A percentile compares a stretch with the other conserved stretches of the same genome.
Evolutionary conservation across 345 rosid species (phyloP).

Genomic region (Noccaea bulbosa): DNA sequence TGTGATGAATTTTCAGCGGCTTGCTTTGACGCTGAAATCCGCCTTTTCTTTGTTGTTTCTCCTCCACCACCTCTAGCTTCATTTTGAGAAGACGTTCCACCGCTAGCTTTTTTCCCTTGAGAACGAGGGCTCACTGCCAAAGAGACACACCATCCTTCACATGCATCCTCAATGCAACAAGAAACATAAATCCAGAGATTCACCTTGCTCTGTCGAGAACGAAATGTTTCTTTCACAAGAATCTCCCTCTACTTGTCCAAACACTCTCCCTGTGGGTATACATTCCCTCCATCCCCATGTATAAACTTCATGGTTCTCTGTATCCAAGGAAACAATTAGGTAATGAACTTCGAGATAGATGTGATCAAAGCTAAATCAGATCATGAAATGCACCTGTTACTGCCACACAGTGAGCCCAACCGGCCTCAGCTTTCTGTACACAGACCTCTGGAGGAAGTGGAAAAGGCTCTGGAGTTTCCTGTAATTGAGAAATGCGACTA

Average conservation of each 20-base stretch:
- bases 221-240: slow-evolving; percentile 59
- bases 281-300: slow-evolving; percentile 99
- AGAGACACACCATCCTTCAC: slow-evolving; percentile 27
- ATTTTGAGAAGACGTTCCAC: slow-evolving; percentile 50
- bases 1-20: slow-evolving; percentile 76
- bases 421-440: slow-evolving; percentile 77
- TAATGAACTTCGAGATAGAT: background rate
- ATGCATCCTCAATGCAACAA: slow-evolving; percentile 5
- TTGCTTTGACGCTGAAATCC: slow-evolving; percentile 67
- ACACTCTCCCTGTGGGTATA: slow-evolving; percentile 83
- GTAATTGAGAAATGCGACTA: slow-evolving; percentile 19
- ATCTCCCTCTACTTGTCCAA: slow-evolving; percentile 62
- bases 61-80: slow-evolving; percentile 59
- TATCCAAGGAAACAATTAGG: slow-evolving; percentile 24
- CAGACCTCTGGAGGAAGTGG: slow-evolving; percentile 83
- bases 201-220: slow-evolving; percentile 75
- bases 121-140: slow-evolving; percentile 63
- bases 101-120: slow-evolving; percentile 60
- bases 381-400: slow-evolving; percentile 64
- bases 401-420: slow-evolving; percentile 98
- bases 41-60: slow-evolving; percentile 73
- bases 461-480: slow-evolving; percentile 97
- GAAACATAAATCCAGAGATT: background rate
- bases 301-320: slow-evolving; percentile 77
- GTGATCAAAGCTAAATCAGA: slow-evolving; percentile 7